These are phyloP conservation scores for Lipomyces japonicus DNA, from an alignment of 805 yeast species.

Conservation along the genomic window DNA sequence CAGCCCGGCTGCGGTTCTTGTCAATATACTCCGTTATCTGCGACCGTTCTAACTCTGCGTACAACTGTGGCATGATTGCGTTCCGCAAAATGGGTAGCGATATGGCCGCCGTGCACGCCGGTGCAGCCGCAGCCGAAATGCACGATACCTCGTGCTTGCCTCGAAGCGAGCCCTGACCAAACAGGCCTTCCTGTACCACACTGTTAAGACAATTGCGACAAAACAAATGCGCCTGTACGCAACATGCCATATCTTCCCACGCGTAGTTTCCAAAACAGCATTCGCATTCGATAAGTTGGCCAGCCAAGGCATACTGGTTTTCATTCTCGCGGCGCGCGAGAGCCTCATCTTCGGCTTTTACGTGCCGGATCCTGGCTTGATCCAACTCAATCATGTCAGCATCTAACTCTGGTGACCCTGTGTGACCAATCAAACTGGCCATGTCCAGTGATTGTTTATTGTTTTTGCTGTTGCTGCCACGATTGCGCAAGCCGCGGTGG, in stretches of 20 bases:
- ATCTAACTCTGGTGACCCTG: conserved; percentile 22
- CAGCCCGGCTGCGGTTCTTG: conserved; percentile 1
- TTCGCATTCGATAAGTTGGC: conserved; percentile 27
- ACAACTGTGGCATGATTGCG: conserved; percentile 7
- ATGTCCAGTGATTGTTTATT: neutral
- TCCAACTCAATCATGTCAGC: conserved; percentile 12
- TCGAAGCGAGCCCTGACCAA: conserved; percentile 26
- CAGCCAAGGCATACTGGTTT: conserved; percentile 13
- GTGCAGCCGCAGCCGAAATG: conserved; percentile 23
- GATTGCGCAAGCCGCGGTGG: too few relatives aligned
- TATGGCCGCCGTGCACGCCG: conserved; percentile 14
- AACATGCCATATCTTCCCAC: conserved; percentile 27
- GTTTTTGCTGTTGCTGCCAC: too few relatives aligned
- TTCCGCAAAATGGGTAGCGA: conserved; percentile 16
- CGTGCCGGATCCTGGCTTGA: conserved; percentile 2
- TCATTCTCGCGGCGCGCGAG: conserved; percentile 19
- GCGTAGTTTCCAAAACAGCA: conserved; percentile 28
- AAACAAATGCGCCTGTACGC: conserved; percentile 24
- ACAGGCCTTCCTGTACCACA: conserved; percentile 21
- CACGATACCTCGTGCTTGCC: conserved; percentile 21
- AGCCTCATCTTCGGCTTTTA: conserved; percentile 7
- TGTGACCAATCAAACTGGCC: conserved; percentile 1
- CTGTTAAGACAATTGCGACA: conserved; percentile 22
- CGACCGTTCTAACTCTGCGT: conserved; percentile 17
- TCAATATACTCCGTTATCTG: conserved; percentile 18